Percentiles rank a stretch among this genome's conserved stretches.
Conservation (phyloP, 169 alveolate species). For the Fabrea salina region DNA sequence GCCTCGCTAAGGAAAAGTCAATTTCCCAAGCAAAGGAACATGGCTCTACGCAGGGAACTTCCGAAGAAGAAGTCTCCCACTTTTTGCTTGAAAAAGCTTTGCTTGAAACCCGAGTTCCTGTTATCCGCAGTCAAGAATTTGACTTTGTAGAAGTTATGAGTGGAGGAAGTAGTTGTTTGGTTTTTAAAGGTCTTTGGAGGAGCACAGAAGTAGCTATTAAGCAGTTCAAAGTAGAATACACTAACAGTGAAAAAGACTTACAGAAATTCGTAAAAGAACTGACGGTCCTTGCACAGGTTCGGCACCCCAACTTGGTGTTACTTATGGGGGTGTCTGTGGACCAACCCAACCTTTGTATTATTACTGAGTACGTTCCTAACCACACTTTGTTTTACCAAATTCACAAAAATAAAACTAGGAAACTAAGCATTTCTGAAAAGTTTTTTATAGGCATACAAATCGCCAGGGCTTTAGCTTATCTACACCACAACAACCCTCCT, state of each 20-base stretch:
- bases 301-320: not conserved
- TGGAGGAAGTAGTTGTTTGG: not conserved
- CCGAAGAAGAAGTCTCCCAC: not conserved
- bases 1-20: not conserved
- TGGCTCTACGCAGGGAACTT: not conserved
- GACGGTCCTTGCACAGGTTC: not conserved
- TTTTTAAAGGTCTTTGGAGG: not conserved
- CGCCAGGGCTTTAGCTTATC: conserved; percentile 43
- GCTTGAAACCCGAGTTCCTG: not conserved
- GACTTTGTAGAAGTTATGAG: not conserved
- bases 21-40: not conserved
- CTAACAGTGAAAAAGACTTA: not conserved
- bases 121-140: not conserved
- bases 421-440: not conserved
- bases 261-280: not conserved
- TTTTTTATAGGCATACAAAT: conserved; percentile 40
- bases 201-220: not conserved
- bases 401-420: not conserved
- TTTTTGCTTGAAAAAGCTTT: not conserved
- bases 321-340: not conserved
- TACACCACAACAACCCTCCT: conserved; percentile 53
- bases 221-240: not conserved
- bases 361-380: not conserved
- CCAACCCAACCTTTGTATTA: not conserved
- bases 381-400: not conserved